phyloP scores from a whole-genome alignment of 805 yeast species.

The Kregervanrija fluxuum region DNA sequence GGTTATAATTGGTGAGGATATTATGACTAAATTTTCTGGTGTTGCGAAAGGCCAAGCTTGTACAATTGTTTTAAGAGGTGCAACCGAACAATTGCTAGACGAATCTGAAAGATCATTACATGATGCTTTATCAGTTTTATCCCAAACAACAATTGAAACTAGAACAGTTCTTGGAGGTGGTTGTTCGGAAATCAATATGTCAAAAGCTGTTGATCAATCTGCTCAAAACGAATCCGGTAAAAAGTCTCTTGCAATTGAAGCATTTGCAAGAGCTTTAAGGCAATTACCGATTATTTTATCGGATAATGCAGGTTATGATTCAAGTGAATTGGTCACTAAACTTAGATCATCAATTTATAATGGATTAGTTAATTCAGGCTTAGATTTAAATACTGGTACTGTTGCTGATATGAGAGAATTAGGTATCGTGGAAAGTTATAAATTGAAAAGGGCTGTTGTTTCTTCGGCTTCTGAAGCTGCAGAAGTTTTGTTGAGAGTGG shows the following conservation, averaged over 20 bases:
- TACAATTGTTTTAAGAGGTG: conserved; percentile 92
- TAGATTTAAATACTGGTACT: conserved; percentile 75
- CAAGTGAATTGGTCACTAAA: conserved; percentile 85
- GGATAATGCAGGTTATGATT: conserved; percentile 95
- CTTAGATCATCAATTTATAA: conserved; percentile 84
- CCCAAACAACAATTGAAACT: conserved; percentile 90
- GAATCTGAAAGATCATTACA: conserved; percentile 97
- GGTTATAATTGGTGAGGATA: conserved; percentile 85
- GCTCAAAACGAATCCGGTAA: conserved; percentile 93
- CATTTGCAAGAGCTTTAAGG: conserved; percentile 89
- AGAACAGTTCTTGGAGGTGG: conserved; percentile 94
- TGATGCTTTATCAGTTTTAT: conserved; percentile 90
- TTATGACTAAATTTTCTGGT: conserved; percentile 89
- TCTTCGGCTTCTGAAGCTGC: conserved; percentile 97
- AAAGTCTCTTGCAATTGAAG: conserved; percentile 88
- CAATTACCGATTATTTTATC: conserved; percentile 93
- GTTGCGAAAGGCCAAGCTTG: conserved; percentile 95
- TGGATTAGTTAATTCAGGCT: conserved; percentile 88
- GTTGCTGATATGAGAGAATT: conserved; percentile 92
- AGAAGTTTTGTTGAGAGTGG: conserved; percentile 90
- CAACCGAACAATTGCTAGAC: conserved; percentile 96
- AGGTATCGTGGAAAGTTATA: conserved; percentile 90
- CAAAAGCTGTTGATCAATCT: conserved; percentile 88
- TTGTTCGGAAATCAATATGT: conserved; percentile 87
- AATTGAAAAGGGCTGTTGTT: conserved; percentile 89